phyloP scores from a whole-genome alignment of 768 basidiomycete genomes.

The Porphyrellus cyaneotinctus region DNA sequence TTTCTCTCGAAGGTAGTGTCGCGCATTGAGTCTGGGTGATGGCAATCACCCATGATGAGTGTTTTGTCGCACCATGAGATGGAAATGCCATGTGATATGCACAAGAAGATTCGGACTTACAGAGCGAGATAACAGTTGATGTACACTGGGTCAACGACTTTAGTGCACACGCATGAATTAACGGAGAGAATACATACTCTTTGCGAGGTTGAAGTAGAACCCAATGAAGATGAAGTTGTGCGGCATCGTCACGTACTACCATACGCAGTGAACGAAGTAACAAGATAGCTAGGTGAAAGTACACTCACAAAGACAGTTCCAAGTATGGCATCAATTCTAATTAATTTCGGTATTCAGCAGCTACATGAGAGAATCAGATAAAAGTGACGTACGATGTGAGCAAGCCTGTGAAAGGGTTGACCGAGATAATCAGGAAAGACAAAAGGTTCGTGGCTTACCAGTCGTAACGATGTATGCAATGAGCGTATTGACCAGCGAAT shows the following conservation, averaged over 20 bases:
- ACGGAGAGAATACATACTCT: constrained; percentile 36
- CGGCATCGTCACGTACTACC: constrained; percentile 45
- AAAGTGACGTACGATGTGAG: constrained; percentile 33
- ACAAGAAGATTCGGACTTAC: constrained; percentile 15
- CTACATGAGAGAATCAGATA: neutral
- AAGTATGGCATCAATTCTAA: constrained; percentile 43
- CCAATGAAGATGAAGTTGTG: constrained; percentile 49
- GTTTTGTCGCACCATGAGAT: neutral
- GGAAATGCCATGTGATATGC: neutral
- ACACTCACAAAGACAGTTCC: constrained; percentile 38
- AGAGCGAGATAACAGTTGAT: constrained; percentile 52
- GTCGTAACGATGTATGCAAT: constrained; percentile 53
- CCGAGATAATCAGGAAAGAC: constrained; percentile 6
- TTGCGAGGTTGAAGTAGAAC: constrained; percentile 49
- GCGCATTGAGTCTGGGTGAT: constrained; percentile 41
- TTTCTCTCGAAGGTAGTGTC: constrained; percentile 33
- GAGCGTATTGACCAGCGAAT: constrained; percentile 44
- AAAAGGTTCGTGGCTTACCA: constrained; percentile 28
- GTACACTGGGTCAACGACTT: constrained; percentile 37
- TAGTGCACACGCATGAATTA: neutral
- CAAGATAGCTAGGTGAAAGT: neutral
- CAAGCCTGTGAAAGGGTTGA: constrained; percentile 33
- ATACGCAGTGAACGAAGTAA: neutral
- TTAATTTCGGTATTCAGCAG: neutral
- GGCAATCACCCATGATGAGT: neutral